A percentile compares a stretch with the other conserved stretches of the same genome.
These are phyloP conservation scores for Wickerhamiella cacticola DNA, from an alignment of 805 yeast genomes.

Conservation along the genomic window DNA sequence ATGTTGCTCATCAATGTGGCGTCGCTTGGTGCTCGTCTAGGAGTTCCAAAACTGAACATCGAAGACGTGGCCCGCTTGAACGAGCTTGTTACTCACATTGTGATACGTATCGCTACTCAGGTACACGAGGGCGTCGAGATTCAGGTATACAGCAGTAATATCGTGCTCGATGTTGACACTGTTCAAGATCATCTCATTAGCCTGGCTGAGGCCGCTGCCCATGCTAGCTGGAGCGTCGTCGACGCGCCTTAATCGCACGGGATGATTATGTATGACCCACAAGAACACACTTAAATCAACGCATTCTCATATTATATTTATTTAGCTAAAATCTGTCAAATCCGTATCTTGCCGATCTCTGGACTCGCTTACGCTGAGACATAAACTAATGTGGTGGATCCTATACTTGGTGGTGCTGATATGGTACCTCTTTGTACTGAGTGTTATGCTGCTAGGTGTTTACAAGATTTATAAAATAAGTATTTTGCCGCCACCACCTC, in stretches of 20 bases:
- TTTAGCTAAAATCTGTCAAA: too few relatives aligned
- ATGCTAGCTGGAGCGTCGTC: conserved; percentile 26
- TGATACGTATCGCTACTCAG: conserved; percentile 20
- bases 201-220: conserved; percentile 24
- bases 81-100: conserved; percentile 26
- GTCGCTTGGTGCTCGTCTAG: conserved; percentile 23
- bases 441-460: neutral
- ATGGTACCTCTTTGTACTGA: conserved; percentile 10
- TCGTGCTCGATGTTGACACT: conserved; percentile 20
- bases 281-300: too few relatives aligned
- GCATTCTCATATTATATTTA: too few relatives aligned
- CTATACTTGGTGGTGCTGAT: conserved; percentile 3
- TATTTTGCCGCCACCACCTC: neutral
- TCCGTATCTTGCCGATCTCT: too few relatives aligned
- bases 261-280: too few relatives aligned
- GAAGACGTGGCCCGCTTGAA: conserved; percentile 22
- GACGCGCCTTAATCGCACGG: too few relatives aligned
- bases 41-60: conserved; percentile 20
- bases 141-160: conserved; percentile 18
- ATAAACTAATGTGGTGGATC: conserved; percentile 6
- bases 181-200: conserved; percentile 23
- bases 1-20: conserved; percentile 27
- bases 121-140: conserved; percentile 19
- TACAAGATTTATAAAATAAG: conserved; percentile 8
- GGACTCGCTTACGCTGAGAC: too few relatives aligned